These are phyloP conservation scores for Tetrapisispora phaffii DNA, from an alignment of 805 yeast species.

Conservation along the genomic window DNA sequence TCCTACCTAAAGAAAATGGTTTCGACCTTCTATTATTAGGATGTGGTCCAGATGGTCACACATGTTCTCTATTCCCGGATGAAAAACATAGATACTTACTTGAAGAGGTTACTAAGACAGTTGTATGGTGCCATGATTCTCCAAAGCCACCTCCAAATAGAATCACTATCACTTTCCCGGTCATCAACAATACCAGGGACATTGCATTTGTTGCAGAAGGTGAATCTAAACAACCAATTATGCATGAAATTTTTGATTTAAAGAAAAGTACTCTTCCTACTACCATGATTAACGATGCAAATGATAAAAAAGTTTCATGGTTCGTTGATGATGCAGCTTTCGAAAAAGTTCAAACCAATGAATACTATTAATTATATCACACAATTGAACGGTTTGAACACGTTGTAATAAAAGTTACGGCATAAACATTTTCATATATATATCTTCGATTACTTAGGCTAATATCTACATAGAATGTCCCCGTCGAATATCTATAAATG, in stretches of 20 bases:
- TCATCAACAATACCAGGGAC: conserved; percentile 36
- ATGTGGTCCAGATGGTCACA: conserved; percentile 94
- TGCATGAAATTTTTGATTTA: conserved; percentile 58
- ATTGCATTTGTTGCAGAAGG: conserved; percentile 88
- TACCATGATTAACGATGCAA: conserved; percentile 56
- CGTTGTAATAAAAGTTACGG: too few species aligned
- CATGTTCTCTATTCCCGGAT: conserved; percentile 86
- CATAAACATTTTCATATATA: too few species aligned
- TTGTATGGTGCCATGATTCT: conserved; percentile 65
- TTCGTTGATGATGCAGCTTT: conserved; percentile 76
- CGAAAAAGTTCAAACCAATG: conserved; percentile 17
- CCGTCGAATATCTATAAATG: too few species aligned
- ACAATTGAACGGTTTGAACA: too few species aligned
- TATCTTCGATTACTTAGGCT: too few species aligned
- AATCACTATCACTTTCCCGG: conserved; percentile 79
- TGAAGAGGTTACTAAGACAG: conserved; percentile 38
- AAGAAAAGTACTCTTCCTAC: conserved; percentile 50
- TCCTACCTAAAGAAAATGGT: conserved; percentile 35
- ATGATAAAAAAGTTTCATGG: conserved; percentile 56
- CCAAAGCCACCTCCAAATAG: conserved; percentile 94
- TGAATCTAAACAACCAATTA: conserved; percentile 63
- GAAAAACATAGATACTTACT: conserved; percentile 44
- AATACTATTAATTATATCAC: neutral
- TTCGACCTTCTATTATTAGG: conserved; percentile 71
- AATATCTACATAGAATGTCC: too few species aligned